Evolutionary conservation across 192 early-diverging fungal species (phyloP), one percentile per base, ranked within the genome.

Genomic region (Podila minutissima): DNA sequence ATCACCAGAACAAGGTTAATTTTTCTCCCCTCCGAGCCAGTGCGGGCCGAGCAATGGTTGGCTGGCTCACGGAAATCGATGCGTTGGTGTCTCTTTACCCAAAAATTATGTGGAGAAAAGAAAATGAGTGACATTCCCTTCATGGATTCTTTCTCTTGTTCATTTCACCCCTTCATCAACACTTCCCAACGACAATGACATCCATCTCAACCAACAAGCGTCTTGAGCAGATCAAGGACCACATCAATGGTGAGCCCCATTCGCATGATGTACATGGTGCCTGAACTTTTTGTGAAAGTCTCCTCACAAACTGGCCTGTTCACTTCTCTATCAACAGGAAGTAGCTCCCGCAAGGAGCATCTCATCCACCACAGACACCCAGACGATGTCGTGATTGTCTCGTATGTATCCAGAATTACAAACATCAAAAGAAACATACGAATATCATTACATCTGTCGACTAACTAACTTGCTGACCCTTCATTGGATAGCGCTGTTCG

Each of bases 371-470:
- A 72, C 53, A 67, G 76, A 28, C 70, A 72, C 67, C 93, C 93
- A 59, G 94, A 98, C 68, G 97, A 98, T 82, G 90, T 98, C 6
- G 96, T 98, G 20, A 96, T 98, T 66, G 94, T 97, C 66, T 85
- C 91, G 76, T 79, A 79, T 59, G 70, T 55, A 26, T 8, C 24
- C 24, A 55, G 11, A 55, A 55, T 10, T 10, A 24, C 20, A 55
- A 55, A 26, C 20, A 53, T n/a, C 20, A 55, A 24, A 4, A 22
- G 24, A n/a, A 7, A 37, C 53, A 7, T 2, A 24, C 12, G 6
- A 55, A 26, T 55, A 46, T 4, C 41, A 46, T 46, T 15, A 13
- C 13, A 20, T 24, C 29, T 62, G 19, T 22, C 38, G 4, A 49
- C 37, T 64, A 46, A 46, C 41, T 8, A 22, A 10, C 17, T 1